Base-by-base conservation (phyloP, 164 flowering plant species). In the Magnolia sinica region DNA sequence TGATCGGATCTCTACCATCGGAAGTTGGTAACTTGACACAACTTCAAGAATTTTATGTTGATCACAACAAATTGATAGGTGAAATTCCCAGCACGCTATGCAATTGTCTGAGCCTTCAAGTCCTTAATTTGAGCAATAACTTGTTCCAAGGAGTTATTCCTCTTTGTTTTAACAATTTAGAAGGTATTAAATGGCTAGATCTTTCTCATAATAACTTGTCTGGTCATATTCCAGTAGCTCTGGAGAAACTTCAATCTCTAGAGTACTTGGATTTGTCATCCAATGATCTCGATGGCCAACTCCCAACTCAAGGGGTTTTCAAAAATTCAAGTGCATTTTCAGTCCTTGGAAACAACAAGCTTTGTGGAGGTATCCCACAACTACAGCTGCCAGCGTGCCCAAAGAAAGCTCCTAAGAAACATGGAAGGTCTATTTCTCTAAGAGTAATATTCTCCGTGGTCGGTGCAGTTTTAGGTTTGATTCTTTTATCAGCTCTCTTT, bases 141-240 rank as follows among this genome's bases (percentile, higher is more conserved):
- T 76, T 71, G 24, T 76, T 76, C 59, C 61, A 71, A 63, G 79
- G 79, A 76, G 49, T 13, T 1, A 45, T 76, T 49, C 74, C 70
- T 22, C 49, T 14, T 1, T 68, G 65, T 52, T 64, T 76, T 8
- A 71, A 16, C 16, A 2, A 67, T 49, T 22, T 77, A 45, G 72
- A 65, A 72, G 71, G 75, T 50, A 16, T 77, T 64, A 2, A 16
- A 27, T 7, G 19, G 49, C 10, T 77, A 8, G 70, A 64, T 64
- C 27, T 77, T 72, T 64, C 79, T 10, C 27, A 14, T 51, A 77
- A 72, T 24, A 73, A 72, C 18, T 52, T 77, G 10, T 59, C 52
- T 2, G 76, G 72, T 20, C 29, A 10, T 6, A 55, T 72, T 9
- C 75, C 79, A 16, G 29, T 72, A 13, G 19, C 65, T 50, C 27